Base-by-base conservation (phyloP, 2,329 filamentous ascomycete genomes). In the Rhynchosporium agropyri region DNA sequence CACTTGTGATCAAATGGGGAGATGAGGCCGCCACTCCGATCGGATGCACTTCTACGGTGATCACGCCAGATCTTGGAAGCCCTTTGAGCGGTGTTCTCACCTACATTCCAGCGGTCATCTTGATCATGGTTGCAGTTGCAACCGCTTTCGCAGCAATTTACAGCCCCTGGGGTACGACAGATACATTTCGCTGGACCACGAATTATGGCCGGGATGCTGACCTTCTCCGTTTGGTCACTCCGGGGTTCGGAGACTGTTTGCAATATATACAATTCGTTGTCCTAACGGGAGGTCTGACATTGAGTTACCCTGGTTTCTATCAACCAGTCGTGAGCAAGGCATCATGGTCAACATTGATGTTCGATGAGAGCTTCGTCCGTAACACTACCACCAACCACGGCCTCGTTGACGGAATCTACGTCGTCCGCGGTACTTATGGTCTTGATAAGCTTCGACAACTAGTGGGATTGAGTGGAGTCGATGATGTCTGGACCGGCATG, bases 141-240 rank as follows among this genome's bases (percentile, higher is more conserved):
- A 97, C 94, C 6, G 80, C 93, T 42, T 87, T 92, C 68, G 92
- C 95, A 2, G 90, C 87, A 56, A 91, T 96, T 43, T 94, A 87
- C 74, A 97, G 93, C 73, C 95, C 95, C 0, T 99, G 95, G 94
- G 95, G 95, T 26, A 91, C 92, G 1, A 86, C 86, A 7, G 90
- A 99, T 74, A 83, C 94, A 26, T 98, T 98, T 75, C 88, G 91
- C 69, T 99, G 94, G 92, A 92, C 92, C n/a, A 96, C 92, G 73
- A 99, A 99, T 74, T 98, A 96, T 74, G 95, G 95, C 42, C 87
- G 94, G 69, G 95, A 99, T 71, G 90, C 91, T 65, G 95, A 99
- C 77, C 80, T 97, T 68, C 81, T 99, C 60, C 88, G 95, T 61
- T 81, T 99, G 54, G 92, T 99, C 40, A 99, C 95, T 0, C 95